Evolutionary conservation across 805 yeast genomes (phyloP).

Genomic region (Tetrapisispora taiwanensis): DNA sequence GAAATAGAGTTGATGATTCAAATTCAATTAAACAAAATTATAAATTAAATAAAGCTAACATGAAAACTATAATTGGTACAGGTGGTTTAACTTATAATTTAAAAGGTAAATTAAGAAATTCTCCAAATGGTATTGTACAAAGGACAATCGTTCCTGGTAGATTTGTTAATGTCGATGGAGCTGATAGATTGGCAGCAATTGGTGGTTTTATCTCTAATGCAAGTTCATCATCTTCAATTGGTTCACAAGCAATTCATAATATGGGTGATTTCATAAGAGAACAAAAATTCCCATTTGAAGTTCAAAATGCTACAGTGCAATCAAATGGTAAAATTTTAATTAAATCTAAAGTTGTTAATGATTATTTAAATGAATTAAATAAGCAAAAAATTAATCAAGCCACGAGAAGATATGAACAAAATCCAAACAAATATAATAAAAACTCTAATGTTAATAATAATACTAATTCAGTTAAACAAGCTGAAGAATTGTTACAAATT

Average conservation of each 20-base stretch:
- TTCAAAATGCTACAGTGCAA: conserved; percentile 30
- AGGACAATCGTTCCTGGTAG: conserved; percentile 61
- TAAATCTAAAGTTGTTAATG: conserved; percentile 11
- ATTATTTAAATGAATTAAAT: not conserved
- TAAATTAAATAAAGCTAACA: not conserved
- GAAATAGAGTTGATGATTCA: conserved; percentile 9
- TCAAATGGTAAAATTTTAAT: conserved; percentile 29
- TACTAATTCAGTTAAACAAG: conserved; percentile 1
- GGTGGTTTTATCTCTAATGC: conserved; percentile 44
- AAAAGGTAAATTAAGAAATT: conserved; percentile 55
- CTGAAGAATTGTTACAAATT: conserved; percentile 3
- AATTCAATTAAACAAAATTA: conserved; percentile 4
- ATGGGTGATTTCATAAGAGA: conserved; percentile 37
- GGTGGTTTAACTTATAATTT: conserved; percentile 68
- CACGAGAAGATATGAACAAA: not conserved
- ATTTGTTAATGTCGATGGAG: conserved; percentile 35
- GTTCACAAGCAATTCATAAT: conserved; percentile 27
- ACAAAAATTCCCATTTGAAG: conserved; percentile 34
- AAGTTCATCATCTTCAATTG: conserved; percentile 26
- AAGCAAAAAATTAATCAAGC: not conserved
- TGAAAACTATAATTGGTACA: conserved; percentile 43
- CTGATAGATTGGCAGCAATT: conserved; percentile 41
- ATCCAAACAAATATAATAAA: not conserved
- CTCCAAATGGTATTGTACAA: conserved; percentile 58
- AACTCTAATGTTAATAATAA: not conserved